phyloP scores from a whole-genome alignment of 805 yeast species.

The Wickerhamiella kurtzmanii region DNA sequence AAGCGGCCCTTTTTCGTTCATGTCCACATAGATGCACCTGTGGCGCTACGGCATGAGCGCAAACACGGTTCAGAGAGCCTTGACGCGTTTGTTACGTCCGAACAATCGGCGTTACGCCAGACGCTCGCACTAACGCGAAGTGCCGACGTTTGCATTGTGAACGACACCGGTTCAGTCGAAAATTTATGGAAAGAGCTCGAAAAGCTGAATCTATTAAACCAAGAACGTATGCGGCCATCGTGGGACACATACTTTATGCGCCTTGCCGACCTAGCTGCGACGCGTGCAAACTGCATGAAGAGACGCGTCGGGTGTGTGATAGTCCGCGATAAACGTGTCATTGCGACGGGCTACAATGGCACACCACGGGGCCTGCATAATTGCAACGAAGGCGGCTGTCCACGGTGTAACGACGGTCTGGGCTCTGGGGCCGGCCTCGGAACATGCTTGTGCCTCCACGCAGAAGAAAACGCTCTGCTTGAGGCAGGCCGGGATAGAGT shows the following conservation, averaged over 20 bases:
- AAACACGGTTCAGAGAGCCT: conserved; percentile 27
- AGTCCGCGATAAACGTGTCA: conserved; percentile 69
- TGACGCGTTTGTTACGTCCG: conserved; percentile 21
- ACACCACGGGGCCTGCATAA: conserved; percentile 81
- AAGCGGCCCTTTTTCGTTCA: conserved; percentile 79
- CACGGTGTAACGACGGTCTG: conserved; percentile 54
- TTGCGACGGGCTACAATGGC: conserved; percentile 96
- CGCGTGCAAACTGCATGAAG: conserved; percentile 92
- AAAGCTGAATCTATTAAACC: conserved; percentile 35
- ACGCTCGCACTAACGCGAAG: conserved; percentile 31
- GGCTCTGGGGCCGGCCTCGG: conserved; percentile 58
- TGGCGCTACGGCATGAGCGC: conserved; percentile 31
- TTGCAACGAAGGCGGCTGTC: conserved; percentile 94
- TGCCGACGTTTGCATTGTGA: conserved; percentile 47
- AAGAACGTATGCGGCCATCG: conserved; percentile 62
- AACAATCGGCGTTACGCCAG: conserved; percentile 21
- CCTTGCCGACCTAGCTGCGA: conserved; percentile 83
- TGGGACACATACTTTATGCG: conserved; percentile 97
- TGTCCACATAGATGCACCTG: conserved; percentile 62
- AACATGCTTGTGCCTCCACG: conserved; percentile 89
- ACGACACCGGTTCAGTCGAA: conserved; percentile 30
- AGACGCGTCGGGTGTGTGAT: conserved; percentile 93
- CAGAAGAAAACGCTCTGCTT: conserved; percentile 89
- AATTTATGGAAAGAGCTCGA: conserved; percentile 30
- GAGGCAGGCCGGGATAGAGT: conserved; percentile 89